Base-by-base conservation (phyloP, 2,329 filamentous ascomycete species). In the Colletotrichum tofieldiae region DNA sequence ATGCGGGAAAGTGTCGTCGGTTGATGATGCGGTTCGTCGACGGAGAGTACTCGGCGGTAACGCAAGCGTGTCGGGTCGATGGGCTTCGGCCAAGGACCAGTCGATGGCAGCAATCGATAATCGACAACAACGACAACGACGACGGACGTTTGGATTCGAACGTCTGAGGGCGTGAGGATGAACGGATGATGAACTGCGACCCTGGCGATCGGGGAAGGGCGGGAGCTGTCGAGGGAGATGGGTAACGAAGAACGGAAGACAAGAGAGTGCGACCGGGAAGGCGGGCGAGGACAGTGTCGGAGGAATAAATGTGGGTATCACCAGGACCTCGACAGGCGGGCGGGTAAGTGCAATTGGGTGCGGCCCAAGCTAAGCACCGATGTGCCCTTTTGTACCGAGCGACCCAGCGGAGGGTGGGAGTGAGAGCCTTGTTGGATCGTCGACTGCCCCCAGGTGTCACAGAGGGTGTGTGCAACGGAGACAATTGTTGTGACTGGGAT, bases 221-320 rank as follows among this genome's bases (percentile, higher is more conserved):
- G 70, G 70, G 58, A 70, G 65, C 54, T 72, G 66, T 69, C 66
- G 70, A 72, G 60, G 70, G 54, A 72, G 70, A 72, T 70, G 70
- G 60, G 54, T 64, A 64, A 60, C 70, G 70, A 72, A 70, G 66
- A 60, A 70, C 70, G 60, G 59, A 65, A 72, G 70, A 65, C 59
- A 26, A 69, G 65, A 69, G 65, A 72, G 70, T 72, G 65, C 70
- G 65, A 72, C 67, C 67, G 55, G 61, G 51, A 71, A 63, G 71
- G 61, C 67, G 71, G 67, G 67, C 67, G 47, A 73, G 71, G 55
- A 71, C 67, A 73, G 70, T 65, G 67, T 73, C 71, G 71, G 71
- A 67, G 67, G 71, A 71, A 71, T 43, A 73, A 71, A 73, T 71
- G 71, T 73, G 71, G 71, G 51, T 65, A 71, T 71, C 61, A 58